A percentile compares a stretch with the other conserved stretches of the same genome.
Conservation (phyloP, 2,329 filamentous ascomycete species). For the Myotisia sp. region DNA sequence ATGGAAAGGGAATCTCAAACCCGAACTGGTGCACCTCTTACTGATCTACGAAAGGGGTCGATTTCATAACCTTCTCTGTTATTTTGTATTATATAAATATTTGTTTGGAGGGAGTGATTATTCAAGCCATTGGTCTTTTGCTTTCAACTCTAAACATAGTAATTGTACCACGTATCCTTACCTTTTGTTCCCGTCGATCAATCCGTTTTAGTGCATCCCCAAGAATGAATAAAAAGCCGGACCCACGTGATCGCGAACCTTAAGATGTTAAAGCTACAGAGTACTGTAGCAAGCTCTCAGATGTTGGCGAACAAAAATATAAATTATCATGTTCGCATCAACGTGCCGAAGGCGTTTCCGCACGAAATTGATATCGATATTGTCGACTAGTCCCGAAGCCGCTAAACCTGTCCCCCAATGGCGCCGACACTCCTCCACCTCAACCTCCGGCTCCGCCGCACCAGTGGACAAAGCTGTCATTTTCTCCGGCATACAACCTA, state of each 20-base stretch:
- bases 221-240: too few species aligned
- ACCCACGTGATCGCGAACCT: too few species aligned
- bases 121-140: too few species aligned
- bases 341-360: neutral
- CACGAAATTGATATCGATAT: neutral
- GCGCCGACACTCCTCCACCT: slow-evolving; percentile 8
- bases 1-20: slow-evolving; percentile 26
- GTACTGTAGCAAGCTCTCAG: too few species aligned
- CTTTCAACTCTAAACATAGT: too few species aligned
- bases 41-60: slow-evolving; percentile 19
- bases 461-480: slow-evolving; percentile 37
- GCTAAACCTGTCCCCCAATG: slow-evolving; percentile 4
- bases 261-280: too few species aligned
- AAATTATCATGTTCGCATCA: neutral
- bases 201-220: too few species aligned
- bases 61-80: slow-evolving; percentile 1
- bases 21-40: slow-evolving; percentile 23
- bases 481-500: slow-evolving; percentile 96
- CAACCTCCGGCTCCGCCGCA: slow-evolving; percentile 6
- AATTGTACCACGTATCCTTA: too few species aligned
- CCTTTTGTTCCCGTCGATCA: too few species aligned
- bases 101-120: too few species aligned
- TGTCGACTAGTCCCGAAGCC: neutral
- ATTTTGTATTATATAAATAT: slow-evolving; percentile 5
- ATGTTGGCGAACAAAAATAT: too few species aligned